phyloP scores from a whole-genome alignment of 2,329 filamentous ascomycete species.

The Dothiorella sarmentorum region DNA sequence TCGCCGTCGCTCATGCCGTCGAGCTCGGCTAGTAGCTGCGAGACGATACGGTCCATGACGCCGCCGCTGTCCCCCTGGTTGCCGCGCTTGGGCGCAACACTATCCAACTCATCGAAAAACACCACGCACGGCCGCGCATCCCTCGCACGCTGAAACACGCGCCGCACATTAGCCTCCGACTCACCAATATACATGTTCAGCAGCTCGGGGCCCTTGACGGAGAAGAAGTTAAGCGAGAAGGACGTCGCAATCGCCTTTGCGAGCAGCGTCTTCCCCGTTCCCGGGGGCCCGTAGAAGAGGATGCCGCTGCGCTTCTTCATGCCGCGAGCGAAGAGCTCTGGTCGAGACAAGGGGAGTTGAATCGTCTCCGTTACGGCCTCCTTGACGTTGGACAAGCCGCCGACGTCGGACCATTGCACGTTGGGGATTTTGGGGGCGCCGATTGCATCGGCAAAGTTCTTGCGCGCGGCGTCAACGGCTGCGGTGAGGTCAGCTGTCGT shows the following conservation, averaged over 20 bases:
- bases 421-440: constrained; percentile 97
- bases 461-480: constrained; percentile 92
- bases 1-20: constrained; percentile 97
- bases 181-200: constrained; percentile 97
- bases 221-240: constrained; percentile 93
- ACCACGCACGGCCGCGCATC: constrained; percentile 86
- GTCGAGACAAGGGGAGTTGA: constrained; percentile 83
- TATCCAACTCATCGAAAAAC: constrained; percentile 91
- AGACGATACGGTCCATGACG: constrained; percentile 97
- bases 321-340: constrained; percentile 91
- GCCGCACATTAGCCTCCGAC: constrained; percentile 84
- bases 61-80: constrained; percentile 97
- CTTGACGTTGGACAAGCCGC: constrained; percentile 89
- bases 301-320: constrained; percentile 98
- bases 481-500: constrained; percentile 81
- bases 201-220: constrained; percentile 84
- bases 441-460: constrained; percentile 97
- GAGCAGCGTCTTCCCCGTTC: constrained; percentile 87
- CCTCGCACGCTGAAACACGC: constrained; percentile 82
- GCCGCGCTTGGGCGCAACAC: constrained; percentile 90
- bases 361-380: constrained; percentile 97
- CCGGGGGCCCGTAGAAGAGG: constrained; percentile 85
- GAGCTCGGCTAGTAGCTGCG: constrained; percentile 87
- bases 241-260: constrained; percentile 92
- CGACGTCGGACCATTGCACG: constrained; percentile 93